Evolutionary conservation across 768 basidiomycete genomes (phyloP).

Genomic region (Ramaria rubella): DNA sequence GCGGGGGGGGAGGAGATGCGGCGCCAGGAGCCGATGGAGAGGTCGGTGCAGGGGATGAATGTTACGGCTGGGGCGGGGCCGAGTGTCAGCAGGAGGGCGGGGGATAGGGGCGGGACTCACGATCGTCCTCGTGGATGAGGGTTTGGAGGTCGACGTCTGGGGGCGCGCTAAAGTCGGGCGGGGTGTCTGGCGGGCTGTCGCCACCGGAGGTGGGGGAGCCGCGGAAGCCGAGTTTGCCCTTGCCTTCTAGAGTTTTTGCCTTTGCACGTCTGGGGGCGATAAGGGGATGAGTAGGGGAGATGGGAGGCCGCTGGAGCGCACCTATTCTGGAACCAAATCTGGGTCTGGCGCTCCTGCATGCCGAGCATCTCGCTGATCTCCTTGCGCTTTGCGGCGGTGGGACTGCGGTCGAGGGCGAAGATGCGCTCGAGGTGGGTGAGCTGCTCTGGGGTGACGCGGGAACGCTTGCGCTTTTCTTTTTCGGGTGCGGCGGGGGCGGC

Average conservation of each 20-base stretch:
- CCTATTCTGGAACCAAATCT: conserved; percentile 90
- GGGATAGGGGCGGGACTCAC: conserved; percentile 38
- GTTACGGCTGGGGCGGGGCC: conserved; percentile 46
- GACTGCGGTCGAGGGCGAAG: conserved; percentile 63
- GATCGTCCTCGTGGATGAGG: conserved; percentile 69
- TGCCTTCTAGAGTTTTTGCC: conserved; percentile 64
- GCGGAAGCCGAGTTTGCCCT: conserved; percentile 26
- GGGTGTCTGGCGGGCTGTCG: conserved; percentile 34
- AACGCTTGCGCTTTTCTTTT: conserved; percentile 64
- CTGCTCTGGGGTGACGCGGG: conserved; percentile 74
- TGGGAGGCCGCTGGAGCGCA: conserved; percentile 22
- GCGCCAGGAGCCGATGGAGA: conserved; percentile 74
- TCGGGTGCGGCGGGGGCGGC: neutral
- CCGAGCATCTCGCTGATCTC: conserved; percentile 70
- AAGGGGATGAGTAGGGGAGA: neutral
- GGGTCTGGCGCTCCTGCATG: conserved; percentile 83
- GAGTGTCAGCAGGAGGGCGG: neutral
- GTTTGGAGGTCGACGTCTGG: conserved; percentile 55
- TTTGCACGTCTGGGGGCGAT: conserved; percentile 61
- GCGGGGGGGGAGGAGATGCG: conserved; percentile 52
- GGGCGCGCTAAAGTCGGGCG: conserved; percentile 45
- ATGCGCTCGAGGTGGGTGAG: conserved; percentile 67
- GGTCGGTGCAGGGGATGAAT: conserved; percentile 68
- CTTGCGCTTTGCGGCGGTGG: conserved; percentile 60
- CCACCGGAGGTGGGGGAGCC: conserved; percentile 9